Percentiles rank a stretch among this genome's conserved stretches.
These are phyloP conservation scores for Phytophthora chlamydospora DNA, from an alignment of 352 stramenopile genomes.

Conservation along the genomic window DNA sequence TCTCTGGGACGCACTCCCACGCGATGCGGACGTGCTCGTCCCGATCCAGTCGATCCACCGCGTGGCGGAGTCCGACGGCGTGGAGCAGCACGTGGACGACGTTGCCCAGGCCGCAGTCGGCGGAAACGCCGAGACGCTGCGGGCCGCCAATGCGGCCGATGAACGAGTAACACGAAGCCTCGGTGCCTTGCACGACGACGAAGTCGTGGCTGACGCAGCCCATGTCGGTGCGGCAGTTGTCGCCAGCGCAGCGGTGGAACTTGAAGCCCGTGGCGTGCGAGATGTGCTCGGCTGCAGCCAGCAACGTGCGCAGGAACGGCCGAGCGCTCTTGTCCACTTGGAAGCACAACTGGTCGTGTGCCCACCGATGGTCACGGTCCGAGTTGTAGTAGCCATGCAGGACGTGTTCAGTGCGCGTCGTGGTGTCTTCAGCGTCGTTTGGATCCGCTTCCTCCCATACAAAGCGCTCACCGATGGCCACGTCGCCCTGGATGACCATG, in stretches of 20 bases:
- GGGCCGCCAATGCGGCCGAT: conserved; percentile 74
- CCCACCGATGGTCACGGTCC: conserved; percentile 77
- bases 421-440: conserved; percentile 7
- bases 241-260: conserved; percentile 58
- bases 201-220: conserved; percentile 59
- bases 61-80: conserved; percentile 71
- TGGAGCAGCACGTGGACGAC: conserved; percentile 84
- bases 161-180: conserved; percentile 80
- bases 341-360: conserved; percentile 67
- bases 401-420: conserved; percentile 35
- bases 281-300: conserved; percentile 70
- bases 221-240: conserved; percentile 52
- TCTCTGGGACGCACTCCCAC: conserved; percentile 78
- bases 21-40: conserved; percentile 80
- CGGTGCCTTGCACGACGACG: conserved; percentile 55
- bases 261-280: conserved; percentile 64
- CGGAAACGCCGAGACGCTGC: conserved; percentile 70
- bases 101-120: conserved; percentile 75
- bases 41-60: conserved; percentile 71
- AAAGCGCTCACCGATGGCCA: conserved; percentile 70
- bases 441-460: conserved; percentile 37
- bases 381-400: conserved; percentile 86
- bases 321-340: conserved; percentile 57
- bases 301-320: conserved; percentile 46
- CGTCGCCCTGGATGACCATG: conserved; percentile 81